These are phyloP conservation scores for Diutina sp. DNA, from an alignment of 1,139 yeast genomes.

Conservation along the genomic window DNA sequence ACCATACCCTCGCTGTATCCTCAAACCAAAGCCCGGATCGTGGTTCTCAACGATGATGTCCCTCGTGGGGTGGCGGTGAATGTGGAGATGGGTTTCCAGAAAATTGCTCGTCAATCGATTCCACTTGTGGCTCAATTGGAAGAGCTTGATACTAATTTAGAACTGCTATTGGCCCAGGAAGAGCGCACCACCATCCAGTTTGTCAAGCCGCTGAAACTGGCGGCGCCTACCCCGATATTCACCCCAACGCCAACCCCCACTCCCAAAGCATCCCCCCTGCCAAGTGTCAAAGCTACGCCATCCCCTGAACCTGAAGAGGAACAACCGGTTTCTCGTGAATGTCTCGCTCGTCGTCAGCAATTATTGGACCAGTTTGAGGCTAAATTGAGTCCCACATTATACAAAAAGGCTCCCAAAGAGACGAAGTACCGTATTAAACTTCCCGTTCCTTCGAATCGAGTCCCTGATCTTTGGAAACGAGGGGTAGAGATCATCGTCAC, in stretches of 20 bases:
- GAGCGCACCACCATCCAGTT: slow-evolving; percentile 40
- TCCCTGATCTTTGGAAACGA: slow-evolving; percentile 7
- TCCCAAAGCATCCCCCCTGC: background rate
- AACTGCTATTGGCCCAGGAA: slow-evolving; percentile 42
- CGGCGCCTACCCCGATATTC: background rate
- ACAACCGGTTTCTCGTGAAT: background rate
- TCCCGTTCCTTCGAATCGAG: slow-evolving; percentile 3
- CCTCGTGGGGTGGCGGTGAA: slow-evolving; percentile 61
- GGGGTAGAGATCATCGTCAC: slow-evolving; percentile 7
- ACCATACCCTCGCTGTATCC: slow-evolving; percentile 50
- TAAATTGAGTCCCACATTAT: slow-evolving; percentile 6
- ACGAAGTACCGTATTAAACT: slow-evolving; percentile 7
- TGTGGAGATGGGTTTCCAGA: slow-evolving; percentile 49
- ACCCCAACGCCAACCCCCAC: background rate
- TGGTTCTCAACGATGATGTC: slow-evolving; percentile 54
- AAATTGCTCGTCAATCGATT: slow-evolving; percentile 34
- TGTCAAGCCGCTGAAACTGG: slow-evolving; percentile 12
- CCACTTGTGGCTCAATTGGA: slow-evolving; percentile 35
- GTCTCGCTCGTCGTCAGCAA: slow-evolving; percentile 2
- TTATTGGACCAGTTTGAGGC: slow-evolving; percentile 6
- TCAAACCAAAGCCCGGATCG: slow-evolving; percentile 17
- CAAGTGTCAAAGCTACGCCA: background rate
- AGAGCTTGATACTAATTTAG: slow-evolving; percentile 47
- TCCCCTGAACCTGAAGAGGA: background rate
- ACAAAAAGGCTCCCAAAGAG: slow-evolving; percentile 6